Evolutionary conservation across 1,284 basidiomycete species (phyloP), one percentile per base, ranked within the genome.

Genomic region (Rhizopogon hawkerae): DNA sequence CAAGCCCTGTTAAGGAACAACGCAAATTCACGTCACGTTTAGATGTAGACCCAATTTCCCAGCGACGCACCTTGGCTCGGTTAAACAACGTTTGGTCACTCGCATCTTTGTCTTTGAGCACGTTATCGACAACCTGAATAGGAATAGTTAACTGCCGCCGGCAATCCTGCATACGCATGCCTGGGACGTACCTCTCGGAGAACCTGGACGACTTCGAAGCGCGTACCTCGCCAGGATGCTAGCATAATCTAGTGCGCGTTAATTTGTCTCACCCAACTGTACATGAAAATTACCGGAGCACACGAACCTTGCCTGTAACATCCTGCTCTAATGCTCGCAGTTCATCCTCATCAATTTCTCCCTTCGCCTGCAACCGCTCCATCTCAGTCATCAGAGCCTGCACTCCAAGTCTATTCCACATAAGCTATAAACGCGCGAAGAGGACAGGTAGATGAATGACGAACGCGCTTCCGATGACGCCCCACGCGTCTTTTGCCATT

Each of bases 201-300:
- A 10, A 92, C 90, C 64, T 88, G 88, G 35, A 85, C 82, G 24
- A 95, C 90, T 70, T 97, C 93, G 64, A 95, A 84, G 45, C 92
- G 81, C 1, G 92, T 93, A 11, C 92, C 93, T 52, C 91, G 82
- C 93, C 93, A 97, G 23, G 93, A 94, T 7, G 92, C 92, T 29
- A 96, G 79, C 69, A 97, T 79, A 65, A 95, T 91, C 85, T 89
- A 53, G 29, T 49, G 35, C 14, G 37, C 36, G 43, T 51, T 18
- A 24, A 50, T 23, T 29, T 26, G 29, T 47, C 42, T 38, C 37
- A 23, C 14, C 11, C 16, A 42, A 35, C 16, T 23, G 9, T 13
- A n/a, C n/a, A 14, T 5, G n/a, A 29, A 14, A 21, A 41, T 16
- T 18, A 18, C 35, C 11, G 33, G 33, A 23, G 16, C n/a, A 51